These are phyloP conservation scores for Sextonia rubra DNA, from an alignment of 164 flowering plant genomes.

Conservation along the genomic window DNA sequence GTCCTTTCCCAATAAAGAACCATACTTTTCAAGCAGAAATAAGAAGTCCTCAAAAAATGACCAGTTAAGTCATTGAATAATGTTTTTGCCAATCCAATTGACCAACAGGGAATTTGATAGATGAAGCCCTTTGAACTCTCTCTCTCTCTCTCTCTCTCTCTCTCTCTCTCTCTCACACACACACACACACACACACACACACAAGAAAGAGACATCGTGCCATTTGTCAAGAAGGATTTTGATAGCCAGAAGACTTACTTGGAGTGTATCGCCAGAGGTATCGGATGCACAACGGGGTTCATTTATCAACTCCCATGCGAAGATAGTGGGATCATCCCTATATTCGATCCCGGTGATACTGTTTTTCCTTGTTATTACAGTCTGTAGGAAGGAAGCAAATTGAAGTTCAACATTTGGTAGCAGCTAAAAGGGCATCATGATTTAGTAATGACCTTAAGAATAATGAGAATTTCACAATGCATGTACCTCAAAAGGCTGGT, in stretches of 20 bases:
- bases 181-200: too few relatives aligned
- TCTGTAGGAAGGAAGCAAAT: slow-evolving; percentile 19
- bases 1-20: neutral
- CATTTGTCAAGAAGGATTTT: neutral
- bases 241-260: slow-evolving; percentile 23
- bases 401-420: neutral
- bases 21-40: neutral
- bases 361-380: slow-evolving; percentile 41
- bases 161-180: too few relatives aligned
- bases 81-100: neutral
- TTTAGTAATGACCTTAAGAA: neutral
- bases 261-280: slow-evolving; percentile 33
- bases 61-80: neutral
- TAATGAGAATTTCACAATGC: neutral
- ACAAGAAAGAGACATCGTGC: too few relatives aligned
- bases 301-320: slow-evolving; percentile 66
- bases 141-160: too few relatives aligned
- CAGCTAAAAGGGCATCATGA: neutral
- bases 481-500: neutral
- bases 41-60: neutral
- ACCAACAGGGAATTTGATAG: neutral
- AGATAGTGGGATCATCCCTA: slow-evolving; percentile 53
- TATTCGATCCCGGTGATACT: slow-evolving; percentile 39
- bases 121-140: neutral
- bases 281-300: slow-evolving; percentile 49